These are phyloP conservation scores for Tulasnella sp. DNA, from an alignment of 768 basidiomycete species.

Conservation along the genomic window DNA sequence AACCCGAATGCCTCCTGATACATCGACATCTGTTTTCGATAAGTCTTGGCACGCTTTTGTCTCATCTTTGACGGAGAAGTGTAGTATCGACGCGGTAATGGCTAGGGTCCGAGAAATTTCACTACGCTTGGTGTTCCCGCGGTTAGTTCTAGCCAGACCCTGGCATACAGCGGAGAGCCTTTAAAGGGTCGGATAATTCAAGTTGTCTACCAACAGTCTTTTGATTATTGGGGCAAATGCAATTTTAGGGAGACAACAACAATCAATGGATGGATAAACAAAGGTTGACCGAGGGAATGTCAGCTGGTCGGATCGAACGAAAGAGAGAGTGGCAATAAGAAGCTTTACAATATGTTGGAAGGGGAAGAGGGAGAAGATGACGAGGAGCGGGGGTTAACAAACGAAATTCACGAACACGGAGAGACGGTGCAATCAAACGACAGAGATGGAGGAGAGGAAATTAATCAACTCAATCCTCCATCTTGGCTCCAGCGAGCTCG, in stretches of 20 bases:
- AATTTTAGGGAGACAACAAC: background rate
- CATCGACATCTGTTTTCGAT: slow-evolving; percentile 86
- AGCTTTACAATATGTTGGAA: background rate
- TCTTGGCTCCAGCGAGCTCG: background rate
- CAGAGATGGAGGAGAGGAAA: background rate
- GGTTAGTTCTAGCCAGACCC: too few relatives aligned
- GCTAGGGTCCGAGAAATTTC: background rate
- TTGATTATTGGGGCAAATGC: background rate
- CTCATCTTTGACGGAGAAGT: slow-evolving; percentile 47
- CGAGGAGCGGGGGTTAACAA: background rate
- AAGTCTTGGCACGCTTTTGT: slow-evolving; percentile 90
- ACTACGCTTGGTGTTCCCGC: background rate
- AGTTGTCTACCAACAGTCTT: too few relatives aligned
- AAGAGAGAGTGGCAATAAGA: background rate
- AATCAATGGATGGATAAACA: background rate
- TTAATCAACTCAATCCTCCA: background rate
- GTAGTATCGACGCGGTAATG: background rate
- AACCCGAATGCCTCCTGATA: slow-evolving; percentile 85
- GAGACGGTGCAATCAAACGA: background rate
- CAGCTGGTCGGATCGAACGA: background rate
- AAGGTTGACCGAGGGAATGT: background rate
- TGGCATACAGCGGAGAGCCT: too few relatives aligned
- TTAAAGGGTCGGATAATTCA: too few relatives aligned
- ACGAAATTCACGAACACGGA: background rate
- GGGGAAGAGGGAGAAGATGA: background rate